phyloP scores from a whole-genome alignment of 805 yeast genomes.

The Wickerhamomyces canadensis region DNA sequence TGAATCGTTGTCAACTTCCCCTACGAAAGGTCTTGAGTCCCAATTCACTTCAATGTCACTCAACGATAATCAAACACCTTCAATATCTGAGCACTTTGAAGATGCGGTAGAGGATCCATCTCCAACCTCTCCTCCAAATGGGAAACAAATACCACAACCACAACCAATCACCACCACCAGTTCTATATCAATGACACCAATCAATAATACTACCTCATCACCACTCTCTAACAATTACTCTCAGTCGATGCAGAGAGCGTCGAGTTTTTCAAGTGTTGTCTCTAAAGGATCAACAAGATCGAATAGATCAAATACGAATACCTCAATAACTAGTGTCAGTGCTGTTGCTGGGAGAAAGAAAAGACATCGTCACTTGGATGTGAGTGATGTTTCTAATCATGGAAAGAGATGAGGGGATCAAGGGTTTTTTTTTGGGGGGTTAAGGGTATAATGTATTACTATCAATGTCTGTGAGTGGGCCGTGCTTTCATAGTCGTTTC shows the following conservation, averaged over 20 bases:
- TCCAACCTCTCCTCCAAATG: too few species aligned
- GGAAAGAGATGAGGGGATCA: neutral
- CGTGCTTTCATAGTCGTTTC: too few species aligned
- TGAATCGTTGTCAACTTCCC: slow-evolving; percentile 5
- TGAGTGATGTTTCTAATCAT: slow-evolving; percentile 11
- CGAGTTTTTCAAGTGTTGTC: slow-evolving; percentile 15
- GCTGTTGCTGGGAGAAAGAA: slow-evolving; percentile 6
- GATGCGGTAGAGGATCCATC: neutral
- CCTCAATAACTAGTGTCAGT: slow-evolving; percentile 3
- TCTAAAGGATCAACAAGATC: slow-evolving; percentile 11
- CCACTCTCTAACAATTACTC: too few species aligned
- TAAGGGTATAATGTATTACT: too few species aligned
- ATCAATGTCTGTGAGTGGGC: too few species aligned
- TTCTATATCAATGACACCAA: neutral
- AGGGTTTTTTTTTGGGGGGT: neutral
- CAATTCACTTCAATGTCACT: neutral
- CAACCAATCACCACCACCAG: neutral
- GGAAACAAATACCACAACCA: neutral
- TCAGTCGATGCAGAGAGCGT: slow-evolving; percentile 6
- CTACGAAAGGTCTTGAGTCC: neutral
- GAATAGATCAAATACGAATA: slow-evolving; percentile 2
- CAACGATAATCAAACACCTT: neutral
- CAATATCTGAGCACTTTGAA: neutral
- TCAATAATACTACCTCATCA: neutral
- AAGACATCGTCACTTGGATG: slow-evolving; percentile 24